Evolutionary conservation across 257 asterid genomes (phyloP), one percentile per base, ranked within the genome.

Genomic region (Jasminum sambac): DNA sequence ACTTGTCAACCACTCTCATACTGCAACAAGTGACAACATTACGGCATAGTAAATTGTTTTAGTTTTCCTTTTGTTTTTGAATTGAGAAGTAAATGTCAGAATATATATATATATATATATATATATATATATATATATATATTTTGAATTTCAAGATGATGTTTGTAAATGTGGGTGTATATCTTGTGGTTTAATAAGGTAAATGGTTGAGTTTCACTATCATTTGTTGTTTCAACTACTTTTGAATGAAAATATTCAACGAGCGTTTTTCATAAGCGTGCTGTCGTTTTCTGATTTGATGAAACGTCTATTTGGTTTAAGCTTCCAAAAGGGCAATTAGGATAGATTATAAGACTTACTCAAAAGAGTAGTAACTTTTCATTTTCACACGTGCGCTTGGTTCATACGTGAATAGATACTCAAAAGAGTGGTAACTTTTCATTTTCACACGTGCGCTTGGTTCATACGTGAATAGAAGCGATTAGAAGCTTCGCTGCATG

Each of bases 181-280:
- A 68, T 66, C 68, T 79, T 76, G 2, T 75, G 68, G 74, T 76
- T 63, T 72, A 67, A 76, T 83, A 66, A 73, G 76, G 67, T 71
- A 74, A 79, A n/a, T 76, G 86, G 80, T 83, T 84, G 75, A 11
- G 65, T 75, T 83, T 83, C 88, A 0, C 82, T 82, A 69, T 88
- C 92, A 43, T 76, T 66, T 79, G 73, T 61, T 71, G 86, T 76
- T 84, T 58, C 77, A 83, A 72, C 84, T 12, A 58, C 82, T 60
- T 14, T 21, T 72, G 80, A 70, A 75, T 62, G 24, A 25, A 60
- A 75, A 63, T 59, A 39, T 71, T 66, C 62, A 70, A 67, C 82
- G 64, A 61, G 68, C 73, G 38, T 67, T 61, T 43, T 72, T 58
- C 44, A 72, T 46, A 46, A 14, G 57, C 6, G 36, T 48, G 23